phyloP scores from a whole-genome alignment of 1,284 basidiomycete species.

The Schizophyllum amplum region DNA sequence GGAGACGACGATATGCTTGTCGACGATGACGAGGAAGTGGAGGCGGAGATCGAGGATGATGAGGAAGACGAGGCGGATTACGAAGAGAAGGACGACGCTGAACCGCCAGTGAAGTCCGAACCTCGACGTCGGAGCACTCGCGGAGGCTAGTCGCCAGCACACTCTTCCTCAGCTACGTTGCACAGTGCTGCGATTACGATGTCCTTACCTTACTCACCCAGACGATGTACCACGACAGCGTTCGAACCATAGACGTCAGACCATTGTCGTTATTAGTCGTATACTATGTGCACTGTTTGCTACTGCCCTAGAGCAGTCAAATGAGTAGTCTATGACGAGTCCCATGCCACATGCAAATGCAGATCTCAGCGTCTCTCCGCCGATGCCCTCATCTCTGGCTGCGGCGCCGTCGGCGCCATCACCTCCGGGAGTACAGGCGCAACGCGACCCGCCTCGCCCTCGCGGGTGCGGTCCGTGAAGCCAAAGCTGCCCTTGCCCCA shows the following conservation, averaged over 20 bases:
- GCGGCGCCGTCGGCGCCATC: conserved; percentile 1
- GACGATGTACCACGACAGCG: too few species aligned
- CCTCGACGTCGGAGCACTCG: neutral
- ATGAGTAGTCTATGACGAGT: conserved; percentile 10
- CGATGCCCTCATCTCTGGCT: neutral
- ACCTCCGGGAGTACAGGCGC: conserved; percentile 26
- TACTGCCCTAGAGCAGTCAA: neutral
- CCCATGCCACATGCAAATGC: neutral
- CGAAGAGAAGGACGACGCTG: conserved; percentile 10
- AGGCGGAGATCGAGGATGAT: conserved; percentile 18
- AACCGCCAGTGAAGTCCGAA: conserved; percentile 17
- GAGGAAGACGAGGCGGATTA: conserved; percentile 12
- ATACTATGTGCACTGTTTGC: neutral
- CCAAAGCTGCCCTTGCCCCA: conserved; percentile 74
- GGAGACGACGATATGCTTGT: conserved; percentile 14
- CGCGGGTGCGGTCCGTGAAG: conserved; percentile 41
- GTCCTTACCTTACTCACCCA: neutral
- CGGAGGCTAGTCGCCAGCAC: conserved; percentile 1
- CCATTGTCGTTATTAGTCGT: neutral
- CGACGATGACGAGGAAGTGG: conserved; percentile 16
- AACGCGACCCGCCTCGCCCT: conserved; percentile 33
- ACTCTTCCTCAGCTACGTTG: conserved; percentile 12
- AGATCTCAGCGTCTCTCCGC: neutral
- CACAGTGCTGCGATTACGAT: neutral
- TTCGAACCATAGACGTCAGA: too few species aligned